Evolutionary conservation across 257 asterid genomes (phyloP), one percentile per base, ranked within the genome.

Genomic region (Solanum boliviense): DNA sequence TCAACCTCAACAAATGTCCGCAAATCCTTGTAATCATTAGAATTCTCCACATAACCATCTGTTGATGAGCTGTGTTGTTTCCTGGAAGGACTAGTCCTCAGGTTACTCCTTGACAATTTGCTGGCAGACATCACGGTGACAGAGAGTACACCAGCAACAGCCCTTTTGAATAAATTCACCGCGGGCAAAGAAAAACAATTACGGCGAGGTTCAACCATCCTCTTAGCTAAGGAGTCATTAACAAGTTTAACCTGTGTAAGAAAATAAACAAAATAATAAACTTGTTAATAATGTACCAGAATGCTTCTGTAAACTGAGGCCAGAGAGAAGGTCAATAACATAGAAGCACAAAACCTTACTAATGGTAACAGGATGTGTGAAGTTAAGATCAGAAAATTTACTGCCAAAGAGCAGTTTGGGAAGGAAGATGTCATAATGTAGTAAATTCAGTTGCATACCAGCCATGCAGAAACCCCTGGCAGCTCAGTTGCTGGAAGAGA

Each of bases 391-490:
- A 44, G 38, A 44, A 79, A 79, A 27, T 27, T 18, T 27, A 79
- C 85, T 27, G 25, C 25, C 15, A 3, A 44, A 44, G 36, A 3
- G 16, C 10, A 34, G 67, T 79, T 79, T 15, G 67, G 84, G 85
- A 44, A 79, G 18, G 39, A 44, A 79, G 85, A 79, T 79, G 67
- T 25, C 67, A 39, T 36, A 68, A n/a, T 84, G 6, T 31, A 41
- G 9, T 13, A 29, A 34, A 88, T 34, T 72, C 44, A 52, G 86
- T 81, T 85, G 4, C 89, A 21, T 94, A 97, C 99, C 98, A 97
- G 98, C 99, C 98, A 97, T 70, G 99, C 96, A 76, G 99, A 95
- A 87, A 97, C 99, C 67, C 98, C 99, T 0, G 99, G 99, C 65
- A 96, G 93, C 93, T 97, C 99, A 13, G 99, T 97, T 60, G 98